Evolutionary conservation across 495 filamentous ascomycete species (phyloP), one percentile per base, ranked within the genome.

Genomic region (Xylaria curta): DNA sequence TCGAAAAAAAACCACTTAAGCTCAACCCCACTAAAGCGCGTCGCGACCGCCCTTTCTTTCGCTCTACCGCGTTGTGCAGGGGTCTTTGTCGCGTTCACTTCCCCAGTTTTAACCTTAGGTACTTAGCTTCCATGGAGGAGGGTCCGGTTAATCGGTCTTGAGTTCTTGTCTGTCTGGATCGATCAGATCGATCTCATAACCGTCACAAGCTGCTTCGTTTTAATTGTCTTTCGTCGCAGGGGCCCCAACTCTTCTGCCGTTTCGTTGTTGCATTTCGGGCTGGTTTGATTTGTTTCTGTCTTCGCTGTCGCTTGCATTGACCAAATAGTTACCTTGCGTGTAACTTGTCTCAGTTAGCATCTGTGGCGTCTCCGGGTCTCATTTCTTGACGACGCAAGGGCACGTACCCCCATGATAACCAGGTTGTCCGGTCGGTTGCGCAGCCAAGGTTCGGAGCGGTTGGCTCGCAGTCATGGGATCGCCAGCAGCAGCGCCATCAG

Each of bases 391-490:
- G 42, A 42, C 69, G 21, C 26, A 66, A 44, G 12, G 26, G 26
- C 47, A 15, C 53, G 40, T 56, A 33, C 17, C 72, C 33, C 15
- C 68, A 77, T 78, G 76, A 76, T 68, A 72, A 64, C 66, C 63
- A 53, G 42, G 40, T 42, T 70, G 59, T 40, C 36, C 19, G 44
- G 19, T 38, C 26, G 60, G n/a, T 68, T 74, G 74, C 46, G 36
- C 56, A 49, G 64, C n/a, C 65, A 68, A 54, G 42, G 33, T 67
- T 19, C 46, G 72, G 66, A 74, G 76, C 68, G 72, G 60, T 69
- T 74, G 69, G 71, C 73, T 76, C 65, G 76, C 79, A 84, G 83
- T 77, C 77, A 87, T 87, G 86, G 82, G 82, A 81, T 81, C 83
- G 74, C 74, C 80, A 74, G 75, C 74, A 60, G 76, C 80, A 58